Evolutionary conservation across 495 filamentous ascomycete species (phyloP).

Genomic region (Penicillium malachiteum): DNA sequence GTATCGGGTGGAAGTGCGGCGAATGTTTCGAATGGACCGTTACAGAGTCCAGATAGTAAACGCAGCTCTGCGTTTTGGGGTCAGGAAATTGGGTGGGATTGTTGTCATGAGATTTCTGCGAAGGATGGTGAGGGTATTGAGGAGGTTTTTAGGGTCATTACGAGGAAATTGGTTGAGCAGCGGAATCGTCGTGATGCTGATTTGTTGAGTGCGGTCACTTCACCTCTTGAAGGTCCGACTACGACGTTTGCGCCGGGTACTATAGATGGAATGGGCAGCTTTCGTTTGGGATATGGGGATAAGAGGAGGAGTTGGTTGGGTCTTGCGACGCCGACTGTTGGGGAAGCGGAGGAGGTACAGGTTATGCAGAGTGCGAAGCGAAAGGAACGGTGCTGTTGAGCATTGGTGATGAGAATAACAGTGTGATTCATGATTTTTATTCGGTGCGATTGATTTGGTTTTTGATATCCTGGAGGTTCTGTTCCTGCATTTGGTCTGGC

Average conservation of each 20-base stretch:
- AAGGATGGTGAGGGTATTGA: conserved; percentile 95
- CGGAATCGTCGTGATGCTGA: conserved; percentile 62
- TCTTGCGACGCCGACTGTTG: conserved; percentile 42
- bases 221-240: conserved; percentile 20
- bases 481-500: conserved; percentile 2
- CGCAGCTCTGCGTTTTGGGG: conserved; percentile 85
- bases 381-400: conserved; percentile 45
- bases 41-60: conserved; percentile 70
- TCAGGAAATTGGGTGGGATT: conserved; percentile 91
- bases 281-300: conserved; percentile 44
- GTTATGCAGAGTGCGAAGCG: conserved; percentile 22
- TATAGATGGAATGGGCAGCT: conserved; percentile 42
- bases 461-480: background rate
- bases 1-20: conserved; percentile 5
- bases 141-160: conserved; percentile 94
- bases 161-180: conserved; percentile 92
- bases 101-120: conserved; percentile 93
- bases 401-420: background rate
- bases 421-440: background rate
- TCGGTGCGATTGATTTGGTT: background rate
- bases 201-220: conserved; percentile 41
- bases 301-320: conserved; percentile 56
- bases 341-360: conserved; percentile 34
- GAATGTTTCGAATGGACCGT: conserved; percentile 34
- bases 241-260: conserved; percentile 18